Percentiles rank a stretch among this genome's conserved stretches.
phyloP scores from a whole-genome alignment of 805 yeast genomes.

The Nakazawaea anatomiae region DNA sequence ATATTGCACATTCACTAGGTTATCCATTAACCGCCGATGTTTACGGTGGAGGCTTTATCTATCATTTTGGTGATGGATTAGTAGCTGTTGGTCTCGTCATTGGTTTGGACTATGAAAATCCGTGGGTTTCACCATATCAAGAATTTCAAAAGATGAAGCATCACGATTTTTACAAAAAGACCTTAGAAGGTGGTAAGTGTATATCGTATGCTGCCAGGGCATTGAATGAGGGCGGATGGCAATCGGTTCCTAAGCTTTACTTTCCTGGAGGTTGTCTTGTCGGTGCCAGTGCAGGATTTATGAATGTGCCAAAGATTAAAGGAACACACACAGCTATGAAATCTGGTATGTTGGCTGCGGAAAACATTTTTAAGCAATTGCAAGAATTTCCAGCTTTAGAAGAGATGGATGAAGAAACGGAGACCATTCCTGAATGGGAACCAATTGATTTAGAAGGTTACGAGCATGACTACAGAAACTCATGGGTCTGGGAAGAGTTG shows the following conservation, averaged over 20 bases:
- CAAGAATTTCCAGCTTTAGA: slow-evolving; percentile 39
- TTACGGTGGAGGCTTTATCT: slow-evolving; percentile 97
- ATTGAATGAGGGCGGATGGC: slow-evolving; percentile 94
- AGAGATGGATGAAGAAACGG: slow-evolving; percentile 34
- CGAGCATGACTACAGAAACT: slow-evolving; percentile 58
- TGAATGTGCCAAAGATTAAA: slow-evolving; percentile 95
- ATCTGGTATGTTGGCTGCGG: slow-evolving; percentile 94
- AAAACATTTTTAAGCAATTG: slow-evolving; percentile 50
- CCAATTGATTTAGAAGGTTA: slow-evolving; percentile 51
- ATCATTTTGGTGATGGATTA: slow-evolving; percentile 90
- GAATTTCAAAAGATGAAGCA: slow-evolving; percentile 93
- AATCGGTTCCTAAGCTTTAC: slow-evolving; percentile 81
- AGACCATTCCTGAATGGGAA: slow-evolving; percentile 30
- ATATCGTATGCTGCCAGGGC: slow-evolving; percentile 95
- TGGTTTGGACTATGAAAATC: slow-evolving; percentile 92
- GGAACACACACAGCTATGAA: slow-evolving; percentile 98
- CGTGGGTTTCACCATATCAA: slow-evolving; percentile 91
- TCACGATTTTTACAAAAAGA: slow-evolving; percentile 76
- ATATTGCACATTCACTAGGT: slow-evolving; percentile 83
- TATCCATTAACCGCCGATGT: slow-evolving; percentile 69
- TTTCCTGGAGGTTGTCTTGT: slow-evolving; percentile 97
- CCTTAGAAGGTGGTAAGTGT: slow-evolving; percentile 85
- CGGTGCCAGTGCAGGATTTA: slow-evolving; percentile 94
- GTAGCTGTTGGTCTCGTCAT: slow-evolving; percentile 92
- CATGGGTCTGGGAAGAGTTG: slow-evolving; percentile 87